These are phyloP conservation scores for Aspergillus hortae DNA, from an alignment of 2,329 filamentous ascomycete genomes.

Conservation along the genomic window DNA sequence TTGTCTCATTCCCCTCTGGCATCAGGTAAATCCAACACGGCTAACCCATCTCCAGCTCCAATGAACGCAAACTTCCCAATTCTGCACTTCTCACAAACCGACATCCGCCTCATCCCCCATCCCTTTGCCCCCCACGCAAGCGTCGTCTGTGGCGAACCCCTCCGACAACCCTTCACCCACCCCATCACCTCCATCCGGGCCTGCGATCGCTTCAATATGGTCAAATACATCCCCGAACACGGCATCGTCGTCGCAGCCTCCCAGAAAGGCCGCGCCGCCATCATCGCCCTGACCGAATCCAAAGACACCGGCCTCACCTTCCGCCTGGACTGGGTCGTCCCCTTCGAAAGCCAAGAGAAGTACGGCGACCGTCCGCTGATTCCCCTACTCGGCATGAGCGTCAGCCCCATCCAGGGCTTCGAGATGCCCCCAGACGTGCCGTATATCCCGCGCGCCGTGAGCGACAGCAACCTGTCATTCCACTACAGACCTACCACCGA, in stretches of 20 bases:
- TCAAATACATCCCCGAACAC: constrained; percentile 56
- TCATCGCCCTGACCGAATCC: constrained; percentile 50
- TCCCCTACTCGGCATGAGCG: constrained; percentile 54
- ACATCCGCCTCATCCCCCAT: constrained; percentile 36
- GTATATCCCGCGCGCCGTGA: constrained; percentile 25
- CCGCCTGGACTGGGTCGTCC: constrained; percentile 56
- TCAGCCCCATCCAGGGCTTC: constrained; percentile 55
- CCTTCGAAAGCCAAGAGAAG: constrained; percentile 49
- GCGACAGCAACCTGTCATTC: constrained; percentile 16
- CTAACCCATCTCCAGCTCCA: constrained; percentile 12
- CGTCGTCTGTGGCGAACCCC: constrained; percentile 28
- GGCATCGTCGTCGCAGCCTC: constrained; percentile 57
- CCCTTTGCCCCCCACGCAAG: constrained; percentile 28
- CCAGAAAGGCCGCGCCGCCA: constrained; percentile 54
- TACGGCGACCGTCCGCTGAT: constrained; percentile 40
- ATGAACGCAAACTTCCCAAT: constrained; percentile 34
- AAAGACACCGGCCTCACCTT: constrained; percentile 42
- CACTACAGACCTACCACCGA: constrained; percentile 17
- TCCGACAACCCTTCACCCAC: constrained; percentile 27
- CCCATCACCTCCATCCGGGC: constrained; percentile 19
- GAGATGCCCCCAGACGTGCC: constrained; percentile 34
- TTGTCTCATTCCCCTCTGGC: constrained; percentile 8
- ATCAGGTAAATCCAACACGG: background rate
- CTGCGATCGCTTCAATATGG: constrained; percentile 55
- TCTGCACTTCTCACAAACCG: constrained; percentile 39